phyloP scores from a whole-genome alignment of 1,284 basidiomycete species.

The Irpex lacteus region DNA sequence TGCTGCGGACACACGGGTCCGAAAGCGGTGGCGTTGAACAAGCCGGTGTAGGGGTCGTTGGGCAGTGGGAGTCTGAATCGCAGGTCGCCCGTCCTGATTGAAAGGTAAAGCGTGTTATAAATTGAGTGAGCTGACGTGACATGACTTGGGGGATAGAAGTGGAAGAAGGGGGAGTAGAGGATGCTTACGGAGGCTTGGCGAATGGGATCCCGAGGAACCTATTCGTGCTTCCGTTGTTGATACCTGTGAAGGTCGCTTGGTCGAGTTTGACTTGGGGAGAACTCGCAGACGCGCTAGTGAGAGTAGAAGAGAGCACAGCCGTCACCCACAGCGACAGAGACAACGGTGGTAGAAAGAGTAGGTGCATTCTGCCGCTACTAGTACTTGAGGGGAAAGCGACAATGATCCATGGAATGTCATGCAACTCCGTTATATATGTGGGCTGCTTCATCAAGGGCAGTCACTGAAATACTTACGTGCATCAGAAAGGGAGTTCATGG shows the following conservation, averaged over 20 bases:
- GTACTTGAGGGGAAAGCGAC: too few species aligned
- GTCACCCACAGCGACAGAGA: too few species aligned
- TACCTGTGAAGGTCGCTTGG: not conserved
- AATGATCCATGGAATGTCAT: too few species aligned
- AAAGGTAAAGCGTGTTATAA: too few species aligned
- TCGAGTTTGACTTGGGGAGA: not conserved
- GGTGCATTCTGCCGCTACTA: too few species aligned
- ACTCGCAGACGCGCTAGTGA: not conserved
- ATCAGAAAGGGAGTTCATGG: too few species aligned
- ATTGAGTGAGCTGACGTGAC: not conserved
- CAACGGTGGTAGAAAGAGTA: too few species aligned
- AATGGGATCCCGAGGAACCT: not conserved
- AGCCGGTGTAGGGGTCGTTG: conserved; percentile 6
- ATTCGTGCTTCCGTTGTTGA: not conserved
- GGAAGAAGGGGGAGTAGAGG: not conserved
- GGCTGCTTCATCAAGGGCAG: too few species aligned
- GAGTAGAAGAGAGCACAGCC: too few species aligned
- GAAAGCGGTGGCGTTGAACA: not conserved
- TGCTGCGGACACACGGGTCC: not conserved
- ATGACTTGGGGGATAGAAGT: not conserved
- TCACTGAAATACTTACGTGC: too few species aligned
- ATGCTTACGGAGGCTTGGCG: not conserved
- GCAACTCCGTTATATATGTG: too few species aligned
- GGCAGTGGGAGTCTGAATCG: not conserved
- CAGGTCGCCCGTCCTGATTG: not conserved